Base-by-base conservation (phyloP, 2,329 filamentous ascomycete species). In the Aspergillus calidoustus region DNA sequence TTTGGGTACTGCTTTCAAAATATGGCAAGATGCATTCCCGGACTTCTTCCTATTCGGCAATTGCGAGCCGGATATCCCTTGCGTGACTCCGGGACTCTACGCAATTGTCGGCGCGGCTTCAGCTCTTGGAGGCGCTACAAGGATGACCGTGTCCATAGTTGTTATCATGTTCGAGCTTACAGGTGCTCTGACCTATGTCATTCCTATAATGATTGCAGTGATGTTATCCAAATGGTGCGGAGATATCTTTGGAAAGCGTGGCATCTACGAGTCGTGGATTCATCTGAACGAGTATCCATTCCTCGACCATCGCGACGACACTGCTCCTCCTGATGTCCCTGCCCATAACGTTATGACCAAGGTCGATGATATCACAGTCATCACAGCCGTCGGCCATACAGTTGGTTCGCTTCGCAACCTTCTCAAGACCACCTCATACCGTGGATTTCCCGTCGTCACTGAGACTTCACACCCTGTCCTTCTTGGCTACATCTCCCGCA, bases 111-210 rank as follows among this genome's bases (percentile, higher is more conserved):
- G 95, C 38, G 95, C 95, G 0, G 94, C 95, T 0, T 93, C 95
- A 4, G 92, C 94, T n/a, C 87, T 99, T 1, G 92, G 91, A 6
- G 95, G 95, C 52, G 92, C 96, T 41, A 98, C 94, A 19, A 88
- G 94, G 68, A 96, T 99, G 89, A 99, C 95, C 0, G 93, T 97
- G 11, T 97, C 93, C 13, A 97, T 99, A 68, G 94, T 99, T 4
- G 95, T 98, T 71, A 99, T 99, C 80, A 97, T 97, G 91, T 99
- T 99, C 73, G 95, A 99, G 81, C 88, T 99, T 59, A 99, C 95
- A 0, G 95, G 95, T 56, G 95, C 95, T 1, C 84, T 99, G 30
- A 96, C 93, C 0, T 98, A 98, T 74, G 94, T 99, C 53, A 87
- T 99, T 7, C 95, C 95, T 58, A 99, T 98, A 77, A 99, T 99